Percentiles rank a stretch among this genome's conserved stretches.
phyloP scores from a whole-genome alignment of 192 early-diverging fungal genomes.

The Umbelopsis isabellina region DNA sequence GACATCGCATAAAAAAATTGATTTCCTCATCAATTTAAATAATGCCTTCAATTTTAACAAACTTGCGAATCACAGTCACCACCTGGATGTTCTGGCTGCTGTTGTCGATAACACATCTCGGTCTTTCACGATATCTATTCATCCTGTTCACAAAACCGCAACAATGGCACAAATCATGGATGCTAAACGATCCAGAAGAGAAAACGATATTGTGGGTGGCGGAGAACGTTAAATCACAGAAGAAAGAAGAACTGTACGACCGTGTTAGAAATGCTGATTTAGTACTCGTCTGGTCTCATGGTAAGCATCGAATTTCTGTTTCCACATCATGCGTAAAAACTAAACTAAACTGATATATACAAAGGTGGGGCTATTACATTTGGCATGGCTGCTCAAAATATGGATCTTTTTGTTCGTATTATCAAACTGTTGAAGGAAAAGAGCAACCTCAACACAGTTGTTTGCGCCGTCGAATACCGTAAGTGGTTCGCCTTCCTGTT shows the following conservation, averaged over 20 bases:
- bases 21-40: background rate
- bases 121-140: background rate
- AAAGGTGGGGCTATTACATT: background rate
- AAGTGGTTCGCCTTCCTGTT: background rate
- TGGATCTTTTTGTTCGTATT: background rate
- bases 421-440: conserved; percentile 5
- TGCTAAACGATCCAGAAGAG: background rate
- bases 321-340: no score
- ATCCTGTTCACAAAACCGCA: background rate
- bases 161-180: background rate
- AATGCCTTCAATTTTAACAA: conserved; percentile 7
- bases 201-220: background rate
- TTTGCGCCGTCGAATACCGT: conserved; percentile 5
- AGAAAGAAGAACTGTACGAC: conserved; percentile 8
- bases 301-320: background rate
- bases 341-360: background rate
- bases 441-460: background rate
- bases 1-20: background rate
- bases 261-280: conserved; percentile 3
- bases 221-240: background rate
- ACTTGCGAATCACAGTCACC: background rate
- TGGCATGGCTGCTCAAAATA: background rate
- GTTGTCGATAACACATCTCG: background rate
- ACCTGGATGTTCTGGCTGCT: background rate
- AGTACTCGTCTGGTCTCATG: background rate